Conservation (phyloP, 2,329 filamentous ascomycete genomes). For the Pseudogymnoascus destructans region DNA sequence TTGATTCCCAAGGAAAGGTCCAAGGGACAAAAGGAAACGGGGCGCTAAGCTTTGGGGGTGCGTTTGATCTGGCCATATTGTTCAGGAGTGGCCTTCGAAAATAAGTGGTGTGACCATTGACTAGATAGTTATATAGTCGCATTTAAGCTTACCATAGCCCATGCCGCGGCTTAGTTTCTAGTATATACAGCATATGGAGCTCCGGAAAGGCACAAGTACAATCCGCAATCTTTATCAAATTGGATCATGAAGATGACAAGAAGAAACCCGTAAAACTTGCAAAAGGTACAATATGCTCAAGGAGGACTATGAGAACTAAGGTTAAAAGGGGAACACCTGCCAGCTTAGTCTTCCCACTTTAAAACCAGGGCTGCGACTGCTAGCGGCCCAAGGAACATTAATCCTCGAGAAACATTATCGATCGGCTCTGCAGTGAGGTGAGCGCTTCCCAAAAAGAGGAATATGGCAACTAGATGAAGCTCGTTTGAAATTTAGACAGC, state of each 20-base stretch:
- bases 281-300: not conserved
- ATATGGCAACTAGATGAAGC: not conserved
- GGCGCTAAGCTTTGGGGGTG: not conserved
- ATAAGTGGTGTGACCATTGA: not conserved
- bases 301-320: not conserved
- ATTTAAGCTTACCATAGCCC: not conserved
- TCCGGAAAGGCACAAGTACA: not conserved
- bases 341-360: not conserved
- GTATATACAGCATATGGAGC: not conserved
- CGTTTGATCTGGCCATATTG: not conserved
- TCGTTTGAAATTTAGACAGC: not conserved
- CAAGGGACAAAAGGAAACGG: not conserved
- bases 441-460: not conserved
- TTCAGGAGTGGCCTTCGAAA: not conserved
- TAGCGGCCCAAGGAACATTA: not conserved
- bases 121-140: not conserved
- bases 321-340: not conserved
- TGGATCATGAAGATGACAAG: not conserved
- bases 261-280: not conserved
- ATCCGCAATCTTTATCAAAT: not conserved
- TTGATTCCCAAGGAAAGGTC: not conserved
- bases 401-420: not conserved
- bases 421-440: too few relatives aligned
- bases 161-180: not conserved
- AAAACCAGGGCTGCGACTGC: not conserved